Evolutionary conservation across 192 early-diverging fungal genomes (phyloP).

Genomic region (Polychytrium aggregatum): DNA sequence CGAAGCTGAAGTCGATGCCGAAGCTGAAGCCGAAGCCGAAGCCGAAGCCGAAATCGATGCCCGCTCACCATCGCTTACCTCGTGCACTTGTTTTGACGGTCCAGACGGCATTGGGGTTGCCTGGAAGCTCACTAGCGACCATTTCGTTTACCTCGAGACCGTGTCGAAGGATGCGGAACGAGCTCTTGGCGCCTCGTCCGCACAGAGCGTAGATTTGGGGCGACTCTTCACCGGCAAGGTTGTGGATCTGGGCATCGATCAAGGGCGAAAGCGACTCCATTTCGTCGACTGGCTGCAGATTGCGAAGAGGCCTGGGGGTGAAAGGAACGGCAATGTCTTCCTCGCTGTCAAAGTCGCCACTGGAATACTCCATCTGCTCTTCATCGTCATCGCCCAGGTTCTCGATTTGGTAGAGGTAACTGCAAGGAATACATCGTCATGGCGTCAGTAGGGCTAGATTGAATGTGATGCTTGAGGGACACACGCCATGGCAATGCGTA

Average conservation of each 20-base stretch:
- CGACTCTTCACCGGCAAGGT: constrained; percentile 80
- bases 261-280: constrained; percentile 72
- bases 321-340: constrained; percentile 48
- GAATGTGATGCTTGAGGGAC: neutral
- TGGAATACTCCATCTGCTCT: constrained; percentile 63
- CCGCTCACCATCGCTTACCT: no score
- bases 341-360: constrained; percentile 50
- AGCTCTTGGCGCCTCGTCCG: constrained; percentile 67
- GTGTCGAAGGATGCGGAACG: constrained; percentile 82
- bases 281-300: constrained; percentile 86
- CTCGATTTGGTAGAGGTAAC: constrained; percentile 85
- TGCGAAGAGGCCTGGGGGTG: constrained; percentile 64
- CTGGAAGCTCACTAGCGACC: constrained; percentile 85
- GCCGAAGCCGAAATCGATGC: no score
- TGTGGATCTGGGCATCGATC: constrained; percentile 72
- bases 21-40: no score
- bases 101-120: constrained; percentile 89
- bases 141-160: constrained; percentile 88
- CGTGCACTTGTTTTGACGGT: constrained; percentile 32
- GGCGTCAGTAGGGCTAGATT: no score
- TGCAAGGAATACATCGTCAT: constrained; percentile 12
- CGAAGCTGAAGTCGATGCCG: no score
- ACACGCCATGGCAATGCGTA: neutral
- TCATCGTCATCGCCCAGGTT: constrained; percentile 85
- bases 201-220: constrained; percentile 89